Conservation (phyloP, 129 eudicot species). For the Flaveria brownii region DNA sequence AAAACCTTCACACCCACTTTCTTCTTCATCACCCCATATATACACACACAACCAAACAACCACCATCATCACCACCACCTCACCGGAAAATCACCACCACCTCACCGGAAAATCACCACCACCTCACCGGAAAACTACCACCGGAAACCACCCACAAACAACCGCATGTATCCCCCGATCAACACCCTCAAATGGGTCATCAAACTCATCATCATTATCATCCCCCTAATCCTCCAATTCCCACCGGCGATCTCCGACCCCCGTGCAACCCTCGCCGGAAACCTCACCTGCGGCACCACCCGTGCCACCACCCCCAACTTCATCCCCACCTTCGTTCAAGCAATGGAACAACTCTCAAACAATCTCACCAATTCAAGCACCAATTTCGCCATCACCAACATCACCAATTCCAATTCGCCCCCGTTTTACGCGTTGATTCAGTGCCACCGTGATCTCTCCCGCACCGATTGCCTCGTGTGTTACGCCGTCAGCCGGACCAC, state of each 20-base stretch:
- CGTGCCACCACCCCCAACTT: conserved; percentile 36
- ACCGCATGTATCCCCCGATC: background rate
- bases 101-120: background rate
- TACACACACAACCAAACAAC: background rate
- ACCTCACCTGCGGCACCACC: conserved; percentile 40
- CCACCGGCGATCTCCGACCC: conserved; percentile 48
- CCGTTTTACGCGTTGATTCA: conserved; percentile 53
- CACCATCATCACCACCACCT: background rate
- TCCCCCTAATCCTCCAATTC: conserved; percentile 10
- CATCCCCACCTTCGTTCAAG: conserved; percentile 57
- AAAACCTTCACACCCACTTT: background rate
- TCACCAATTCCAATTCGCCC: background rate
- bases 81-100: background rate
- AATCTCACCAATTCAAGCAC: conserved; percentile 31
- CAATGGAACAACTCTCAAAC: conserved; percentile 52
- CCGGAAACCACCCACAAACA: background rate
- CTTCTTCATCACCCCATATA: conserved; percentile 15
- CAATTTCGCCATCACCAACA: conserved; percentile 31
- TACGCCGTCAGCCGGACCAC: conserved; percentile 79
- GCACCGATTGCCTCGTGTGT: conserved; percentile 68
- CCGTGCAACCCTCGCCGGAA: conserved; percentile 49
- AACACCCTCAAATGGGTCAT: conserved; percentile 18
- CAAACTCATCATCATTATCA: background rate
- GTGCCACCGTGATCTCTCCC: conserved; percentile 56
- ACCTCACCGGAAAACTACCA: background rate